These are phyloP conservation scores for Chenopodium berlandieri DNA, from an alignment of 148 eudicot species.

Conservation along the genomic window DNA sequence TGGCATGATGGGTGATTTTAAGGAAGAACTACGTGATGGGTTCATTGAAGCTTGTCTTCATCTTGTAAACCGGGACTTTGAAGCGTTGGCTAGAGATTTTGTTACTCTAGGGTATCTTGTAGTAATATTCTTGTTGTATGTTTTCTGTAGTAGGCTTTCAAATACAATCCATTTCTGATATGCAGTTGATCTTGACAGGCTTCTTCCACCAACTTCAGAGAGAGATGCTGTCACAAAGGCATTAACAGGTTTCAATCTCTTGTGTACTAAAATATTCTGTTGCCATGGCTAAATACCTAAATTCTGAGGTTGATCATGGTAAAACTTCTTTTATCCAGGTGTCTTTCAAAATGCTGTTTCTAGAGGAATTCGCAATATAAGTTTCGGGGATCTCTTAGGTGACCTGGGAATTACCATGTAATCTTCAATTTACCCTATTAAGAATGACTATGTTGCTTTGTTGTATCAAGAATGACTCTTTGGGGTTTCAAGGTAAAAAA, in stretches of 20 bases:
- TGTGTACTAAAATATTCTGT: background rate
- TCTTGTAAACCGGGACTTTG: slow-evolving; percentile 92
- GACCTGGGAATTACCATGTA: slow-evolving; percentile 90
- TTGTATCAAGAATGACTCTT: background rate
- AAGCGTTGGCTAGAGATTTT: slow-evolving; percentile 85
- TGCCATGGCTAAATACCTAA: background rate
- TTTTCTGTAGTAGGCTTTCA: background rate
- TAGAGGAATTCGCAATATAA: slow-evolving; percentile 75
- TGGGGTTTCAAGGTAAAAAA: background rate
- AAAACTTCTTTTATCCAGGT: slow-evolving; percentile 39
- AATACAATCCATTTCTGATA: background rate
- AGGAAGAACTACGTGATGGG: slow-evolving; percentile 89
- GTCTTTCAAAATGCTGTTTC: slow-evolving; percentile 79
- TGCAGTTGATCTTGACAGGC: slow-evolving; percentile 46
- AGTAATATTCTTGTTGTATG: slow-evolving; percentile 5
- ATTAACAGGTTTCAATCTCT: slow-evolving; percentile 59
- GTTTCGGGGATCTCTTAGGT: slow-evolving; percentile 91
- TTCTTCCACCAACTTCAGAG: slow-evolving; percentile 87
- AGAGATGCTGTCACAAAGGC: slow-evolving; percentile 87
- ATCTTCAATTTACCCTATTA: slow-evolving; percentile 13
- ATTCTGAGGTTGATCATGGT: slow-evolving; percentile 8
- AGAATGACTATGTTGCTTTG: background rate
- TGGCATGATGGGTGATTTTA: slow-evolving; percentile 99
- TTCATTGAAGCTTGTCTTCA: slow-evolving; percentile 98
- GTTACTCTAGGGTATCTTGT: slow-evolving; percentile 81